Conservation (phyloP, 805 yeast species). For the Lipomyces kockii region DNA sequence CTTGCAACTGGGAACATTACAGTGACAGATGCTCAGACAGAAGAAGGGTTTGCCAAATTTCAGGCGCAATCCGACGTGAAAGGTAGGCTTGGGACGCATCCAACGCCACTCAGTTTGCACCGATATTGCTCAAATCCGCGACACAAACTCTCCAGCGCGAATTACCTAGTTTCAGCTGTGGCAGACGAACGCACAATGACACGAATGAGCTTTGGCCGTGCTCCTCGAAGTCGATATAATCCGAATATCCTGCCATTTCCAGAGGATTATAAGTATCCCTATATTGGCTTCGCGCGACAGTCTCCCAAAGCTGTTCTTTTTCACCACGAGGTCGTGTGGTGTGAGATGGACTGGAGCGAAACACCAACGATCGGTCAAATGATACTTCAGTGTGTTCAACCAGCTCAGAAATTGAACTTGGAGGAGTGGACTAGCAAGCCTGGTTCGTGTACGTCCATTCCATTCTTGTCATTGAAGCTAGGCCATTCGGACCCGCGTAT, state of each 20-base stretch:
- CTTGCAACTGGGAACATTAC: too few relatives aligned
- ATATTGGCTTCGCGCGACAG: slow-evolving; percentile 22
- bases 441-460: slow-evolving; percentile 5
- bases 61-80: background rate
- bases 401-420: background rate
- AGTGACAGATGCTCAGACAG: too few relatives aligned
- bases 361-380: slow-evolving; percentile 16
- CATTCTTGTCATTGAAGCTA: slow-evolving; percentile 14
- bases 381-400: slow-evolving; percentile 14
- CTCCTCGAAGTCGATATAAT: slow-evolving; percentile 8
- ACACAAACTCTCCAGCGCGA: background rate
- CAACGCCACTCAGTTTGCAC: slow-evolving; percentile 15
- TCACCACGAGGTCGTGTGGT: slow-evolving; percentile 30
- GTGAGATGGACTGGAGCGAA: slow-evolving; percentile 24
- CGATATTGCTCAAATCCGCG: slow-evolving; percentile 11
- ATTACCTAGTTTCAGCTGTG: slow-evolving; percentile 8
- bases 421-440: slow-evolving; percentile 15
- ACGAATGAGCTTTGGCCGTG: slow-evolving; percentile 1
- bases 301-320: slow-evolving; percentile 1
- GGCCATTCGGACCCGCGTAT: slow-evolving; percentile 33
- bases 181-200: slow-evolving; percentile 18
- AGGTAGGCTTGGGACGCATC: slow-evolving; percentile 14
- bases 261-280: slow-evolving; percentile 13
- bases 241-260: slow-evolving; percentile 30
- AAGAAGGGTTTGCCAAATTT: background rate